These are phyloP conservation scores for Alectoria sarmentosa DNA, from an alignment of 495 filamentous ascomycete species.

Conservation along the genomic window DNA sequence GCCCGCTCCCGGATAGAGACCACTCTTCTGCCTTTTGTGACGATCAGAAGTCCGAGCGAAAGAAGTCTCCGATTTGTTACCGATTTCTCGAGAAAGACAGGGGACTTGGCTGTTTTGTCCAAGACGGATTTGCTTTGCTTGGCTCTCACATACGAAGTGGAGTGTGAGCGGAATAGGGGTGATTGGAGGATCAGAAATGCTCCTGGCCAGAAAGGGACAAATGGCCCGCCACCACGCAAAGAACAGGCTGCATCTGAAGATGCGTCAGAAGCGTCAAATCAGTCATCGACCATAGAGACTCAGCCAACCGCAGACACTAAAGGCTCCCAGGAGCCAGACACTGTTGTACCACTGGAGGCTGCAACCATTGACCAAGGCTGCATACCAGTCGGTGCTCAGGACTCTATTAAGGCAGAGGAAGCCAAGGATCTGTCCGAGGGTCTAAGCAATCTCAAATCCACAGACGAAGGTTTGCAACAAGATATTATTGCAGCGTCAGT, in stretches of 20 bases:
- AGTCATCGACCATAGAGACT: background rate
- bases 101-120: conserved; percentile 81
- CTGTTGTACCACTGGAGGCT: background rate
- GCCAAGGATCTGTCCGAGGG: background rate
- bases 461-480: background rate
- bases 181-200: conserved; percentile 73
- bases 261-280: background rate
- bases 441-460: background rate
- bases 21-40: conserved; percentile 75
- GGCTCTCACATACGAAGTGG: conserved; percentile 85
- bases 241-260: conserved; percentile 7
- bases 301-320: background rate
- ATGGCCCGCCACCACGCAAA: conserved; percentile 14
- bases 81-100: conserved; percentile 82
- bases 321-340: background rate
- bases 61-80: conserved; percentile 71
- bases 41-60: conserved; percentile 61
- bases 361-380: background rate
- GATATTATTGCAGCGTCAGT: conserved; percentile 17
- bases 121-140: conserved; percentile 81
- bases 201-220: conserved; percentile 59
- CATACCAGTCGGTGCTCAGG: background rate
- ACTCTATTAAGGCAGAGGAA: background rate
- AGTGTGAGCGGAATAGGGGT: conserved; percentile 75
- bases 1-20: conserved; percentile 75